A percentile compares a stretch with the other conserved stretches of the same genome.
Evolutionary conservation across 2,329 filamentous ascomycete genomes (phyloP).

Genomic region (Penicillium paneum): DNA sequence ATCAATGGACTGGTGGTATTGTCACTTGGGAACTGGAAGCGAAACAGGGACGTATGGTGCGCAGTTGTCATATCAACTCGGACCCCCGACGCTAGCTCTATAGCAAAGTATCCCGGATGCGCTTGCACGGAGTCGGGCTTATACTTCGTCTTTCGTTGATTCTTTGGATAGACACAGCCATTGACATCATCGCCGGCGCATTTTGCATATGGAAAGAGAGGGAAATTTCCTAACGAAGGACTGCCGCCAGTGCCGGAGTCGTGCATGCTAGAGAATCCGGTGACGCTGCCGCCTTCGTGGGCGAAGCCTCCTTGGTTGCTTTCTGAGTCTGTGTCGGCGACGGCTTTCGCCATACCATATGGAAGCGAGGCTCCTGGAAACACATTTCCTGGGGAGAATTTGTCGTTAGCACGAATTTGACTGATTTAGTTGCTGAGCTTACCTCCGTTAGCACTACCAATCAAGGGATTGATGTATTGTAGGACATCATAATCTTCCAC

Average conservation of each 20-base stretch:
- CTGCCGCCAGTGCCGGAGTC: conserved; percentile 50
- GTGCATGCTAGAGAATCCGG: conserved; percentile 52
- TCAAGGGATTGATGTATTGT: conserved; percentile 51
- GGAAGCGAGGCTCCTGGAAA: conserved; percentile 56
- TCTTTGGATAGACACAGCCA: conserved; percentile 59
- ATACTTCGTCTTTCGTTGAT: conserved; percentile 49
- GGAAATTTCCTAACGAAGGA: conserved; percentile 69
- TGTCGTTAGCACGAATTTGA: not conserved
- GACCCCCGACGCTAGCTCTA: conserved; percentile 57
- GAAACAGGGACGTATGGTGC: conserved; percentile 62
- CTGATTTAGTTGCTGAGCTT: not conserved
- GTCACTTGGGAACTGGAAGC: conserved; percentile 57
- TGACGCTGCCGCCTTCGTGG: conserved; percentile 50
- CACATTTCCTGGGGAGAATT: conserved; percentile 47
- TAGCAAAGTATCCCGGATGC: conserved; percentile 62
- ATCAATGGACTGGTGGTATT: conserved; percentile 59
- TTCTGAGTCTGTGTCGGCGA: conserved; percentile 51
- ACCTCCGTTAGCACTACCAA: conserved; percentile 53
- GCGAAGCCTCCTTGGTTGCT: conserved; percentile 57
- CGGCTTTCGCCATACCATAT: conserved; percentile 57
- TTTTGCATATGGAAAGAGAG: conserved; percentile 63
- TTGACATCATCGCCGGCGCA: conserved; percentile 62
- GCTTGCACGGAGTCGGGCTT: conserved; percentile 54
- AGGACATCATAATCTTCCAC: conserved; percentile 41
- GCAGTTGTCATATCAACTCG: conserved; percentile 64